Evolutionary conservation across 257 asterid species (phyloP), one percentile per base, ranked within the genome.

Genomic region (Primulina huaijiensis): DNA sequence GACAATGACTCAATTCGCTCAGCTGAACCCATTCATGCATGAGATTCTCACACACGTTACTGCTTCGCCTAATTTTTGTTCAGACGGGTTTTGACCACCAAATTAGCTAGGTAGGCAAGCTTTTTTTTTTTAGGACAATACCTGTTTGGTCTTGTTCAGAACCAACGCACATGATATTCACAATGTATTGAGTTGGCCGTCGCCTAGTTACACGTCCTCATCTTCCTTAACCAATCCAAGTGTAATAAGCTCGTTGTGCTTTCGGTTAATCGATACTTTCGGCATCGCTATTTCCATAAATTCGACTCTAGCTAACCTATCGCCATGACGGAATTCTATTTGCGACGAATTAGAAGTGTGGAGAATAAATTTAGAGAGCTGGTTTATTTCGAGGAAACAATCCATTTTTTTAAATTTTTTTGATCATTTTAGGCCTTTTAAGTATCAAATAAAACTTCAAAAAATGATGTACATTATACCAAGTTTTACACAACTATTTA

Each of bases 91-190:
- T 4, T 60, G 66, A 72, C 60, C 9, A 75, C 86, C 81, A 81
- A 79, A 82, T 64, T 79, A 69, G 82, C 92, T 88, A 73, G 92
- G 92, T 84, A 82, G 76, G 77, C 55, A 71, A 71, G 27, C 65
- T 0, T 27, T 31, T 31, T 30, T 31, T 50, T 72, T 81, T 82
- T 74, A 79, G 90, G 89, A 77, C 89, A 78, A 74, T 68, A 88
- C 85, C 87, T 82, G 80, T 43, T 62, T 69, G 84, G 77, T 70
- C 83, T 70, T 78, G 74, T 77, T 77, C 43, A 69, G 34, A 81
- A 87, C 96, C 97, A 84, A 85, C 82, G 82, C 95, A 90, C 95
- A 87, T 87, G 95, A 78, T 62, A 17, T 76, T 82, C 90, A 85
- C 81, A 65, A 77, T 73, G 79, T 21, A 65, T 62, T 79, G 85